Conservation (phyloP, 768 basidiomycete species). For the Erythrobasidium yunnanense region DNA sequence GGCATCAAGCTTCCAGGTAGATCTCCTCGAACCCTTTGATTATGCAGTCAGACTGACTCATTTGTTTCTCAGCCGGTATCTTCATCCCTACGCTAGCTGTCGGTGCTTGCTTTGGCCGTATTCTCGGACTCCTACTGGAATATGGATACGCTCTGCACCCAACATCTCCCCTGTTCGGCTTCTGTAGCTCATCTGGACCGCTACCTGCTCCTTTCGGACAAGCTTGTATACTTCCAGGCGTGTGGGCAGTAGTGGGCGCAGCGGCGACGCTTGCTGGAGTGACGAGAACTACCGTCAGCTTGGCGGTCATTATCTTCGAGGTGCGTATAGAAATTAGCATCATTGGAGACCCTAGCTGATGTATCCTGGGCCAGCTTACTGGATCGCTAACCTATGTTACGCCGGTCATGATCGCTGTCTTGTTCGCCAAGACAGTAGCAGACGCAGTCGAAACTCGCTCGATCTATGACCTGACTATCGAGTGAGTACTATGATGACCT, state of each 20-base stretch:
- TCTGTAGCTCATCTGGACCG: constrained; percentile 55
- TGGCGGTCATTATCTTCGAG: constrained; percentile 94
- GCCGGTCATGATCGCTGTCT: constrained; percentile 64
- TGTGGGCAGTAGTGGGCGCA: constrained; percentile 53
- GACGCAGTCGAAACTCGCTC: constrained; percentile 83
- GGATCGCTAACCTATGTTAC: constrained; percentile 84
- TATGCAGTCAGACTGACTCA: background rate
- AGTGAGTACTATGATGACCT: constrained; percentile 44
- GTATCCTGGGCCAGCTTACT: constrained; percentile 47
- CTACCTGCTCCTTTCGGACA: constrained; percentile 35
- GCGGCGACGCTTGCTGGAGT: constrained; percentile 92
- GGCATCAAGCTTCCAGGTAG: constrained; percentile 38
- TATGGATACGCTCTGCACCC: constrained; percentile 60
- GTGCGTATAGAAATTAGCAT: background rate
- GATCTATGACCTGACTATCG: constrained; percentile 93
- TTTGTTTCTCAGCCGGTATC: constrained; percentile 56
- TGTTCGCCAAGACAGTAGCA: constrained; percentile 81
- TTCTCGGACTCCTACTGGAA: constrained; percentile 71
- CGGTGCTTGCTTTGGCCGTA: constrained; percentile 82
- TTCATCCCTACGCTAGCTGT: constrained; percentile 91
- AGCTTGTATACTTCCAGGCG: constrained; percentile 68
- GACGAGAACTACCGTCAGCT: constrained; percentile 79
- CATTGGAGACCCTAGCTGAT: background rate
- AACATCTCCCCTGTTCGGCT: constrained; percentile 51
- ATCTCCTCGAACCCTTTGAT: constrained; percentile 31